phyloP scores from a whole-genome alignment of 768 basidiomycete species.

The Mycena albidolilacea region DNA sequence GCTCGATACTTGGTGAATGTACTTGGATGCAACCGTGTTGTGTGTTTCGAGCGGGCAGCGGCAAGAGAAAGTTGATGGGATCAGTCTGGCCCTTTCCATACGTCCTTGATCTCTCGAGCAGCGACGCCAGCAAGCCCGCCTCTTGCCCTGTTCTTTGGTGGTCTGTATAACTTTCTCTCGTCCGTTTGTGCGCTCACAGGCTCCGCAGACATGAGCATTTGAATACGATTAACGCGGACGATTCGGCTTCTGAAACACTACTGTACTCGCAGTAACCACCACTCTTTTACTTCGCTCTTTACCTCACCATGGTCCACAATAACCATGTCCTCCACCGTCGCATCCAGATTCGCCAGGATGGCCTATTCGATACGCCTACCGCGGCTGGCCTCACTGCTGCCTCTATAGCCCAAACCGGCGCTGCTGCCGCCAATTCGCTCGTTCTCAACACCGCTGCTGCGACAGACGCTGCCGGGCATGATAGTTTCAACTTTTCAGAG shows the following conservation, averaged over 20 bases:
- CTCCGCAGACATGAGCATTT: conserved; percentile 31
- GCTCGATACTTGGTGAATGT: too few species aligned
- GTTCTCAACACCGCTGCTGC: conserved; percentile 42
- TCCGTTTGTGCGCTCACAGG: neutral
- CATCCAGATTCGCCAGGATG: conserved; percentile 26
- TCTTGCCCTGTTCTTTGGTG: neutral
- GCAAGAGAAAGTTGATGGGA: too few species aligned
- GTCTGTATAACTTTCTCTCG: too few species aligned
- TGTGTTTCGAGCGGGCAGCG: too few species aligned
- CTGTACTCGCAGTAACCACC: conserved; percentile 15
- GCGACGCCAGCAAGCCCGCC: conserved; percentile 18
- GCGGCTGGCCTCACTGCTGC: conserved; percentile 37
- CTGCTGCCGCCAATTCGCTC: conserved; percentile 28
- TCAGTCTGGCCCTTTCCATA: too few species aligned
- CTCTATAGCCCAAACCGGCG: conserved; percentile 19
- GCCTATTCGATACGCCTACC: conserved; percentile 34
- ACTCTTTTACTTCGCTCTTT: conserved; percentile 39
- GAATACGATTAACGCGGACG: neutral
- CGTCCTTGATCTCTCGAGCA: neutral
- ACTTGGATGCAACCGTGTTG: too few species aligned
- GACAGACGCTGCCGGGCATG: conserved; percentile 36
- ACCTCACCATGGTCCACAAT: conserved; percentile 26
- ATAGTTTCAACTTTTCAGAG: conserved; percentile 32
- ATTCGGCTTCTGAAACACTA: neutral
- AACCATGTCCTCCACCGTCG: conserved; percentile 13